These are phyloP conservation scores for Trichomonascus vanleenenianus DNA, from an alignment of 805 yeast genomes.

Conservation along the genomic window DNA sequence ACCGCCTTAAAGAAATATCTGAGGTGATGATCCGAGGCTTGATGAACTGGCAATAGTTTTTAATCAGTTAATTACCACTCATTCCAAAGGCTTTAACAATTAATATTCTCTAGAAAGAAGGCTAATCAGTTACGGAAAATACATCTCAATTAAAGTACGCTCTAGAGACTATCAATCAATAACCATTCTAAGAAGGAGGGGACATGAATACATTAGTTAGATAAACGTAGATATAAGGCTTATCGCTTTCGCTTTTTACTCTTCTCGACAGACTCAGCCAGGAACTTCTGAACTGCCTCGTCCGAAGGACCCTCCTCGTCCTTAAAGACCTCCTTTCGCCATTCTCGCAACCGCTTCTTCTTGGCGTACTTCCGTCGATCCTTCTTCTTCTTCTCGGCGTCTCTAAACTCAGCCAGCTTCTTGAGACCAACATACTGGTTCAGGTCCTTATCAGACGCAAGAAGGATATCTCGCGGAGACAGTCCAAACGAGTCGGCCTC, in stretches of 20 bases:
- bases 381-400: constrained; percentile 58
- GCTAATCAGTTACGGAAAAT: no score
- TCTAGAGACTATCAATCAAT: no score
- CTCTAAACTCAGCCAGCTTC: constrained; percentile 89
- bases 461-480: constrained; percentile 72
- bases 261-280: background rate
- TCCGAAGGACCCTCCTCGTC: constrained; percentile 39
- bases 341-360: constrained; percentile 72
- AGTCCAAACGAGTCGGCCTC: constrained; percentile 92
- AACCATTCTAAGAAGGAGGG: no score
- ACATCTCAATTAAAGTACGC: no score
- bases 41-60: no score
- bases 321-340: constrained; percentile 81
- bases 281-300: constrained; percentile 10
- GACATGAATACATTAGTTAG: no score
- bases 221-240: no score
- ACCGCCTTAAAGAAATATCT: no score
- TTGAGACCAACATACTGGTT: constrained; percentile 82
- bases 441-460: constrained; percentile 82
- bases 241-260: constrained; percentile 2
- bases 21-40: no score
- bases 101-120: no score
- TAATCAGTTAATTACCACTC: no score
- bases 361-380: constrained; percentile 83
- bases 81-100: no score